Evolutionary conservation across 371 early-diverging fungal species (phyloP).

Genomic region (Capniomyces stellatus): DNA sequence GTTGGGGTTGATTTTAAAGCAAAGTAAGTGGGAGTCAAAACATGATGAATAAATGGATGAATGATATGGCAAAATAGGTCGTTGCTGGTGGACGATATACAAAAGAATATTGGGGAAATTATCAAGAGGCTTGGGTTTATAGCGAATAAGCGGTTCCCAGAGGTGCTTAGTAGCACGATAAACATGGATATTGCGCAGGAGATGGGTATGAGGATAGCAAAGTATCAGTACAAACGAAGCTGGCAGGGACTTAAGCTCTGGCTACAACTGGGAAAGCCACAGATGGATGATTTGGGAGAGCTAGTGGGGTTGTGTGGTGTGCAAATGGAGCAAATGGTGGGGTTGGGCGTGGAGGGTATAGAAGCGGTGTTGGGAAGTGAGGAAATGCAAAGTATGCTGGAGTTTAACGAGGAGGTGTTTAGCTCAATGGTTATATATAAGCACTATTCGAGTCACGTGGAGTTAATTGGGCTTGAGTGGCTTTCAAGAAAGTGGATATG

Average conservation of each 20-base stretch:
- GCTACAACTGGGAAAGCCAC: background rate
- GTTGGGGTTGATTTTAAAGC: background rate
- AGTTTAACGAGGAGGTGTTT: background rate
- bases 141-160: no score
- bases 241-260: background rate
- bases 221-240: no score
- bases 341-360: background rate
- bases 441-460: background rate
- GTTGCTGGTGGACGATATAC: background rate
- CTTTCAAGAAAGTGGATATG: background rate
- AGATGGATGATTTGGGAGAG: background rate
- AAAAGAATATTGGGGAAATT: background rate
- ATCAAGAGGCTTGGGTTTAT: background rate
- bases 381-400: background rate
- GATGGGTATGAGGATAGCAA: no score
- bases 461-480: background rate
- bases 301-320: background rate
- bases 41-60: background rate
- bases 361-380: background rate
- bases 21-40: background rate
- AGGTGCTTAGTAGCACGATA: no score
- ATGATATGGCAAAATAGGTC: background rate
- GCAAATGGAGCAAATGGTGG: background rate
- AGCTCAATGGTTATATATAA: background rate
- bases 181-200: no score